phyloP scores from a whole-genome alignment of 306 rosid genomes.

The Casuarina glauca region DNA sequence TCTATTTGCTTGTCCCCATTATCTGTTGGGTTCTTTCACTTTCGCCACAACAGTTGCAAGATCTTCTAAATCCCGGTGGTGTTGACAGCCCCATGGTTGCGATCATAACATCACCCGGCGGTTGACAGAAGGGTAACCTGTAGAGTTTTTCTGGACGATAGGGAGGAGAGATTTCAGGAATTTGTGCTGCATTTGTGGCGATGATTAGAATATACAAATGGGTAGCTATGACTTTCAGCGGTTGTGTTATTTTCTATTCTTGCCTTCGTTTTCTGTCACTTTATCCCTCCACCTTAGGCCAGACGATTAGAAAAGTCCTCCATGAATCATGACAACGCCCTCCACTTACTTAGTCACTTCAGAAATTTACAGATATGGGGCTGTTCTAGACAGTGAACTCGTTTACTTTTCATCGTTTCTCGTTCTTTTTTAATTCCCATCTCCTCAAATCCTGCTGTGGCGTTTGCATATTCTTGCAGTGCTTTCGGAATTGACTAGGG shows the following conservation, averaged over 20 bases:
- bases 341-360: background rate
- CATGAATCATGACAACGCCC: slow-evolving; percentile 6
- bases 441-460: background rate
- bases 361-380: too few species aligned
- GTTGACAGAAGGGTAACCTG: background rate
- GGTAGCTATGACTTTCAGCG: background rate
- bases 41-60: slow-evolving; percentile 36
- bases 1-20: slow-evolving; percentile 4
- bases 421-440: background rate
- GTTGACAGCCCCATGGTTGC: slow-evolving; percentile 41
- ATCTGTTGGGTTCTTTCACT: slow-evolving; percentile 31
- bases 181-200: background rate
- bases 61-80: slow-evolving; percentile 46
- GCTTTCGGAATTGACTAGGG: background rate
- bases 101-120: slow-evolving; percentile 15
- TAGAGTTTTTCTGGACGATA: background rate
- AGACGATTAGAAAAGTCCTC: background rate
- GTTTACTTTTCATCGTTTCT: background rate
- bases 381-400: background rate
- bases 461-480: background rate
- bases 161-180: background rate
- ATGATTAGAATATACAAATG: background rate
- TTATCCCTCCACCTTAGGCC: slow-evolving; percentile 4
- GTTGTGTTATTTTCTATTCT: slow-evolving; percentile 13
- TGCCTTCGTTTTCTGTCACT: slow-evolving; percentile 27